phyloP scores from a whole-genome alignment of 2,329 filamentous ascomycete species.

The Pseudogymnoascus sp. region DNA sequence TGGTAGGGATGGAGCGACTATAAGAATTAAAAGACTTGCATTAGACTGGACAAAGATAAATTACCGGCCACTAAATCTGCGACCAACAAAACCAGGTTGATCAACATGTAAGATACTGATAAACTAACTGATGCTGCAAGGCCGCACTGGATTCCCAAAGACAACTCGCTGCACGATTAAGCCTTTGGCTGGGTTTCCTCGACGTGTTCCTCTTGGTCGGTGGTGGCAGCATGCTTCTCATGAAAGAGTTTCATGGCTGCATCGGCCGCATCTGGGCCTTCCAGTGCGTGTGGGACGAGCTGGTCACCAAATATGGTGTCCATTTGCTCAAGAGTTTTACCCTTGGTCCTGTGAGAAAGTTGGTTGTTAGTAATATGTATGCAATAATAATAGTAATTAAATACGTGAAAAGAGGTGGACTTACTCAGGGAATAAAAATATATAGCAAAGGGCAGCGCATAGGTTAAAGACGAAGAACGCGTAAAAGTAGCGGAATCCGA shows the following conservation, averaged over 20 bases:
- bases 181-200: neutral
- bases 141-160: no score
- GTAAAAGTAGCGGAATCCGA: slow-evolving; percentile 43
- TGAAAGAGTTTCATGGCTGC: slow-evolving; percentile 19
- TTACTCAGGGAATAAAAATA: slow-evolving; percentile 21
- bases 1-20: neutral
- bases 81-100: no score
- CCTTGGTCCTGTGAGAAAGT: slow-evolving; percentile 39
- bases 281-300: slow-evolving; percentile 30
- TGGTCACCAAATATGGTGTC: slow-evolving; percentile 35
- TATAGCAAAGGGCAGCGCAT: slow-evolving; percentile 29
- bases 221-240: slow-evolving; percentile 5
- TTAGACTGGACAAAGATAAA: neutral
- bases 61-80: neutral
- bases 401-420: slow-evolving; percentile 24
- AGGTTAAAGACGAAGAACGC: slow-evolving; percentile 43
- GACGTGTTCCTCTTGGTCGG: neutral
- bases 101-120: neutral
- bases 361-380: slow-evolving; percentile 14
- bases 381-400: slow-evolving; percentile 21
- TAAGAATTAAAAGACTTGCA: neutral
- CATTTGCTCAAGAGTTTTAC: slow-evolving; percentile 37
- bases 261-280: slow-evolving; percentile 27
- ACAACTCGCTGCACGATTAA: neutral
- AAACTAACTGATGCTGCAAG: neutral